Base-by-base conservation (phyloP, 202 grass and related monocot species). In the Hordeum pubiflorum region DNA sequence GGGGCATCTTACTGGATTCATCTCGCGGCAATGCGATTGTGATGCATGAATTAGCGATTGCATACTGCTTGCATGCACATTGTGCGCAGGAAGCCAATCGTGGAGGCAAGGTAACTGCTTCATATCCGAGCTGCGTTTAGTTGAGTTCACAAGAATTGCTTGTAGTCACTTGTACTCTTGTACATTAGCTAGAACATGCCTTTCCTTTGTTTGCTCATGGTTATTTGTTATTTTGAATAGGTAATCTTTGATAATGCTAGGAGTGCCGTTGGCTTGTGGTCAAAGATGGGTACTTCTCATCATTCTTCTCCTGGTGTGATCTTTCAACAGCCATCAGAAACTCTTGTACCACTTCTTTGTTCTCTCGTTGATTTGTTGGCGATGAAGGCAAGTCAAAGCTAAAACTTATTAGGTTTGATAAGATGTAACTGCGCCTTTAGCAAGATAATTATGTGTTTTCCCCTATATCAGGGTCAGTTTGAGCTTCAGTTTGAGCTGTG, bases 401-500 rank as follows among this genome's bases (percentile, higher is more conserved):
- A 78, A 34, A 18, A 78, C 72, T 3, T 43, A 44, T 65, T 80
- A 56, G 36, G 23, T 81, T 52, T 3, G 9, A 59, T 39, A 59
- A 77, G 58, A 58, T 67, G 12, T 65, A 77, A 32, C 72, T 52
- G 14, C 27, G 37, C 34, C 27, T 13, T 72, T 80, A 50, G n/a
- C 33, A 75, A n/a, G 15, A 79, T 81, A 84, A 61, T 84, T 10
- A 44, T 69, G 72, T 40, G 33, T 12, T 79, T 70, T 44, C 13
- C 41, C 74, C 84, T 9, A 76, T 58, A 39, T 43, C 79, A 97
- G 94, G 92, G 94, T 59, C 83, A 79, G 59, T 91, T 87, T 82
- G 79, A 97, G 68, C 83, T 92, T 79, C 91, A 94, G 40, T 86
- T 86, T 91, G 79, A 92, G 7, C 79, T 94, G 46, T 93, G 91